Evolutionary conservation across 352 stramenopile species (phyloP).

Genomic region (Blastocystis sp.): DNA sequence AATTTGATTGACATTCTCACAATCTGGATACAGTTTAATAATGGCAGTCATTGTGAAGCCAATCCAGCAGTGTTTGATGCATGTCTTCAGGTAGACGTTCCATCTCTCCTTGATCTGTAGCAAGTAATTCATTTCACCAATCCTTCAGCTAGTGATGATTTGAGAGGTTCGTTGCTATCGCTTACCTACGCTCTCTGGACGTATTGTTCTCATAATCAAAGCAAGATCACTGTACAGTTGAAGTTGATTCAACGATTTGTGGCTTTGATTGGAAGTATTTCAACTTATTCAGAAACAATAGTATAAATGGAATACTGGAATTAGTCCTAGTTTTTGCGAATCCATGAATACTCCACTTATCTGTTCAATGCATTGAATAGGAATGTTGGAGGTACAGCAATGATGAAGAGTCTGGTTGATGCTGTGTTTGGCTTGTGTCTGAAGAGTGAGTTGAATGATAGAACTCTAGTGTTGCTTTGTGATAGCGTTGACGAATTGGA

Average conservation of each 20-base stretch:
- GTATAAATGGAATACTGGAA: background rate
- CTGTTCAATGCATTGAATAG: background rate
- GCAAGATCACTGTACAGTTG: background rate
- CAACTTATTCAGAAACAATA: background rate
- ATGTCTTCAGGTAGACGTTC: background rate
- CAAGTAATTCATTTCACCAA: background rate
- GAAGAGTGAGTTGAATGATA: background rate
- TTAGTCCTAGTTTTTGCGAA: background rate
- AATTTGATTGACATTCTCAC: conserved; percentile 1
- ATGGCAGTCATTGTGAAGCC: background rate
- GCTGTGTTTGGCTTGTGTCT: background rate
- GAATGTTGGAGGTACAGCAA: background rate
- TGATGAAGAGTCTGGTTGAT: background rate
- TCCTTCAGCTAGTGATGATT: background rate
- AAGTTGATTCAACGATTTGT: background rate
- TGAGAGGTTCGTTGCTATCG: background rate
- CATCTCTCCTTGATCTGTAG: too few relatives aligned
- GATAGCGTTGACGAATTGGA: conserved; percentile 37
- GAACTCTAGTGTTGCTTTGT: background rate
- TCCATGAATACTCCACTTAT: conserved; percentile 3
- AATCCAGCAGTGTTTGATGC: background rate
- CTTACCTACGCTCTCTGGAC: conserved; percentile 6
- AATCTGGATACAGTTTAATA: background rate
- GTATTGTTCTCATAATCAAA: background rate
- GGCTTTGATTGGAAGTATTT: background rate